Evolutionary conservation across 768 basidiomycete species (phyloP), one percentile per base, ranked within the genome.

Genomic region (Obba rivulosa): DNA sequence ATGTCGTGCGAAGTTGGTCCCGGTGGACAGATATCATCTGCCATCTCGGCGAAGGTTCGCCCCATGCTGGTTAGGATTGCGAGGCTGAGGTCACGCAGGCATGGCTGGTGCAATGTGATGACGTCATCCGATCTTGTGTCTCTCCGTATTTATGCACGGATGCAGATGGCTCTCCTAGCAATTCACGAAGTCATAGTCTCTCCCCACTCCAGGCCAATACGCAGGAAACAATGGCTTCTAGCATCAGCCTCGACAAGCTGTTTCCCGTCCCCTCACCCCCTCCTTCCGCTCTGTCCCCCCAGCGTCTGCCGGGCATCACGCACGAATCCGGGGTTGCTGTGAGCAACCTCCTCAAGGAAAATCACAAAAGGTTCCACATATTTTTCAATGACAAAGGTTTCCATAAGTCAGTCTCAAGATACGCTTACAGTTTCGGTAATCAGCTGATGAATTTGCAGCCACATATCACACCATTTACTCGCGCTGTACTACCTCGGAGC

Each of bases 401-500:
- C 49, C 80, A 81, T 66, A 80, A 81, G 80, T 79, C 13, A 31
- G 28, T 31, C 7, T 13, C 28, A 31, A 31, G n/a, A 7, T n/a
- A 7, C 41, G 7, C 5, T 20, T 16, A 16, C 14, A 38, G 5
- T 31, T 31, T 13, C 28, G 7, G 28, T 7, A 31, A 31, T 31
- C 13, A 13, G 28, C 13, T 31, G 38, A 21, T 21, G 38, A 7
- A 39, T 21, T 7, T n/a, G n/a, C 18, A 43, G 43, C 28, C 43
- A 45, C 34, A 35, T 25, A 4, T 31, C 43, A 4, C 43, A 45
- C 34, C 43, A 45, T 24, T 24, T 45, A 11, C 43, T 45, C 13
- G 43, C 43, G 14, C 69, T 79, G 2, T 86, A 78, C 70, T 69
- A 71, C 1, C 62, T 87, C 16, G 85, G 85, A 3, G 83, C 74